Base-by-base conservation (phyloP, 2,329 filamentous ascomycete species). In the Fusarium avenaceum region DNA sequence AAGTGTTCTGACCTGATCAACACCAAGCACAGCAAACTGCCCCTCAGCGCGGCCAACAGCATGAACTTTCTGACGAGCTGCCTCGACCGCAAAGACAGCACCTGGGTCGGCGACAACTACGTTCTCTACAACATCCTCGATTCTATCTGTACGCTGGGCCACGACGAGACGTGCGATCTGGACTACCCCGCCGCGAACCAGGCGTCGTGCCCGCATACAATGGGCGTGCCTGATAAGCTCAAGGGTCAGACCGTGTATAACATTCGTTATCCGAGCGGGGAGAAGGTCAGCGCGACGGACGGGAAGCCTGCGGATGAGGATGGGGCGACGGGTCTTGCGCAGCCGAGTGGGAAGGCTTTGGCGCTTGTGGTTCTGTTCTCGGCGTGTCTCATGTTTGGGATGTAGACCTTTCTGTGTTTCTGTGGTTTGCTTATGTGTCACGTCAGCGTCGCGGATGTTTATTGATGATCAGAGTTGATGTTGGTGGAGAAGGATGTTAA, bases 51-150 rank as follows among this genome's bases (percentile, higher is more conserved):
- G 1, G 73, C 83, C 58, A 86, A 85, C 74, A 83, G 81, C 78
- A 85, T 86, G 80, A 84, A 86, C 71, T 87, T 80, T 55, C 73
- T 86, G n/a, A 76, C 76, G 13, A 80, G 76, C 65, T 86, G 84
- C 63, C 76, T 84, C 35, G 78, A 71, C 38, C 71, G 76, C 32
- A 64, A 76, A 6, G 67, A 74, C 56, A 82, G 40, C 8, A 64
- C 78, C 65, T 87, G 83, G 83, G 82, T 86, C 13, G 82, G 77
- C 22, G 58, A 80, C 6, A 83, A 87, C 73, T 80, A 83, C 70
- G 77, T 79, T 2, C 74, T 85, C 15, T 85, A 81, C 74, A 87
- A 88, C 72, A 84, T 87, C 45, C 75, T 79, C 57, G 85, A 87
- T 66, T 64, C 81, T 1, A 73, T 83, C 30, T 86, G 84, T 71